A percentile compares a stretch with the other conserved stretches of the same genome.
phyloP scores from a whole-genome alignment of 805 yeast genomes.

The Barnettozyma siamensis region DNA sequence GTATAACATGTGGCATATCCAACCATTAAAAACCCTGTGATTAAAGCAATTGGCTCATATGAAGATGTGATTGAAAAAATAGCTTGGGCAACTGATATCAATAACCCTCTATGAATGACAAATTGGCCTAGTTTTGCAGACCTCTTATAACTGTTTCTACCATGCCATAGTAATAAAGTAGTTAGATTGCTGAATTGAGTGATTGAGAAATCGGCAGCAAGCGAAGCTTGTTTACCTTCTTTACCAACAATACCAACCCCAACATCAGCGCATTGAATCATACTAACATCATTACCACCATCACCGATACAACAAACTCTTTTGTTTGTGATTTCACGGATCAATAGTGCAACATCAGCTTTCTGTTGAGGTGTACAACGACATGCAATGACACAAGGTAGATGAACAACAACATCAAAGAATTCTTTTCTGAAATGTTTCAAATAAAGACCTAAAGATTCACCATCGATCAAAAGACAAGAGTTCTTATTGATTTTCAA shows the following conservation, averaged over 20 bases:
- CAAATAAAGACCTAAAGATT: conserved; percentile 69
- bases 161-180: conserved; percentile 91
- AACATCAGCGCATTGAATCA: conserved; percentile 98
- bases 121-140: conserved; percentile 94
- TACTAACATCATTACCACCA: conserved; percentile 98
- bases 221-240: conserved; percentile 95
- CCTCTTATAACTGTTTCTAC: conserved; percentile 92
- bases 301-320: conserved; percentile 98
- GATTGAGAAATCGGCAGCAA: conserved; percentile 95
- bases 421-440: conserved; percentile 63
- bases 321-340: conserved; percentile 73
- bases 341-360: conserved; percentile 85
- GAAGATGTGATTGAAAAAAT: conserved; percentile 80
- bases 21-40: conserved; percentile 97
- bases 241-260: conserved; percentile 99
- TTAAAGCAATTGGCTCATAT: conserved; percentile 91
- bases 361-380: conserved; percentile 98
- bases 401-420: conserved; percentile 63
- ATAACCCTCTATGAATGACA: conserved; percentile 91
- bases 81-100: conserved; percentile 93
- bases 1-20: conserved; percentile 97
- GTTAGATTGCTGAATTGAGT: conserved; percentile 87
- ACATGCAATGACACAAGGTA: conserved; percentile 97
- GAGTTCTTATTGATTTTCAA: conserved; percentile 52
- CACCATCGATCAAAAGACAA: conserved; percentile 90